These are phyloP conservation scores for Camelina hispida DNA, from an alignment of 345 rosid genomes.

Conservation along the genomic window DNA sequence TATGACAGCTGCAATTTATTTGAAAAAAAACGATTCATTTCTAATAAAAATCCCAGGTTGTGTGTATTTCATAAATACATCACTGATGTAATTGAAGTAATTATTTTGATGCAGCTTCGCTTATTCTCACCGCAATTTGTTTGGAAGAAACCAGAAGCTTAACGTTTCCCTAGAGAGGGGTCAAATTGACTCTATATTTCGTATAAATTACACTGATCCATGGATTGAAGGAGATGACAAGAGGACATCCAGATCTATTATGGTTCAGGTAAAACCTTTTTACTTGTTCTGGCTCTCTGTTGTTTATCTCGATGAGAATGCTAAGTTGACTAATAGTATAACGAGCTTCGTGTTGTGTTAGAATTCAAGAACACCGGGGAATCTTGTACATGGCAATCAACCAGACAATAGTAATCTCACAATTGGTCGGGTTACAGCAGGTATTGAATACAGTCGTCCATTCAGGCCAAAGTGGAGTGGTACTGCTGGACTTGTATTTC, in stretches of 20 bases:
- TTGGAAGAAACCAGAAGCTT: constrained; percentile 93
- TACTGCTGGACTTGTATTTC: constrained; percentile 82
- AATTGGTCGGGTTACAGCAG: constrained; percentile 81
- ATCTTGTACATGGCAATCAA: constrained; percentile 90
- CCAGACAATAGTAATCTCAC: constrained; percentile 69
- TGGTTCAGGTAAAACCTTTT: constrained; percentile 71
- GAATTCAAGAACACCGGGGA: constrained; percentile 98
- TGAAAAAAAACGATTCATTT: neutral
- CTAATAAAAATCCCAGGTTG: neutral
- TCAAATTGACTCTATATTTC: constrained; percentile 92
- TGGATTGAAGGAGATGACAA: constrained; percentile 99
- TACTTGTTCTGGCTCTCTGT: constrained; percentile 7
- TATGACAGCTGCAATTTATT: neutral
- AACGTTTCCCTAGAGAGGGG: constrained; percentile 90
- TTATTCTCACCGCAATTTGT: constrained; percentile 93
- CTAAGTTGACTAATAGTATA: constrained; percentile 31
- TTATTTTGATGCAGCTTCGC: constrained; percentile 77
- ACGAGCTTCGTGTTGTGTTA: constrained; percentile 42
- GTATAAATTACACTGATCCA: constrained; percentile 93
- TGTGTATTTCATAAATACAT: constrained; percentile 5
- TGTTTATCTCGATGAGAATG: constrained; percentile 17
- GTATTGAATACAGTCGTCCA: constrained; percentile 87
- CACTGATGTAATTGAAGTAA: constrained; percentile 19
- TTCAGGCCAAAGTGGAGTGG: constrained; percentile 98
- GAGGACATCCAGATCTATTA: constrained; percentile 85